Conservation (phyloP, 2,329 filamentous ascomycete species). For the Trichoderma polysporum region DNA sequence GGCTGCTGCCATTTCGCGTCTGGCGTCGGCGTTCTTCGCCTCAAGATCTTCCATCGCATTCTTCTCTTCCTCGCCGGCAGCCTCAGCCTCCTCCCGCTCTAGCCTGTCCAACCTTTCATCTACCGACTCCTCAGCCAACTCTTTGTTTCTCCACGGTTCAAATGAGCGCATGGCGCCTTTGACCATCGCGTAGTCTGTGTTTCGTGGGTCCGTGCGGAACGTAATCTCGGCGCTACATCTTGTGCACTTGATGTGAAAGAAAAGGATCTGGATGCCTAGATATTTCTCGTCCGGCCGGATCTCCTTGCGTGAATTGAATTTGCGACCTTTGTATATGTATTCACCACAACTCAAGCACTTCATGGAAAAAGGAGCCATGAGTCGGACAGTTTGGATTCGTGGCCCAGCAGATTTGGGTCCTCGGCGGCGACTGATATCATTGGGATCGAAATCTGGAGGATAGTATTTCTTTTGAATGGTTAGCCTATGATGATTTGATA, state of each 20-base stretch:
- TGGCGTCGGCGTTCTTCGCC: conserved; percentile 88
- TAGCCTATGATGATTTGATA: not conserved
- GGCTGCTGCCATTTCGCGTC: conserved; percentile 93
- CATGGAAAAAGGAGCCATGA: conserved; percentile 62
- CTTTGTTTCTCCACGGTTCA: conserved; percentile 75
- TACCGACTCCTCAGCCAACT: conserved; percentile 72
- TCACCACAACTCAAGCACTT: conserved; percentile 57
- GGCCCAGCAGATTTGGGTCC: conserved; percentile 72
- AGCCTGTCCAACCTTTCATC: conserved; percentile 83
- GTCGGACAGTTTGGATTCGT: conserved; percentile 78
- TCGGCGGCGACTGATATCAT: conserved; percentile 69
- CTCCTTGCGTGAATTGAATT: conserved; percentile 95
- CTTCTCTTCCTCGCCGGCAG: conserved; percentile 65
- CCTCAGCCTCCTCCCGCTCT: conserved; percentile 69
- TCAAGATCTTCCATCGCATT: conserved; percentile 96
- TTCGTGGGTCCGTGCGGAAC: conserved; percentile 92
- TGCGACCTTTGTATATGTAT: conserved; percentile 89
- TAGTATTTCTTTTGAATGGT: conserved; percentile 51
- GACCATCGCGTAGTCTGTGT: conserved; percentile 83
- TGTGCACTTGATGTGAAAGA: conserved; percentile 82
- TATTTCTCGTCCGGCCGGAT: conserved; percentile 86
- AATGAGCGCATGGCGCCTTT: conserved; percentile 88
- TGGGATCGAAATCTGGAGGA: conserved; percentile 86
- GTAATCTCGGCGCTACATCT: conserved; percentile 83
- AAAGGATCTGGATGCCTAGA: conserved; percentile 80